A percentile compares a stretch with the other conserved stretches of the same genome.
Evolutionary conservation across 495 filamentous ascomycete species (phyloP).

Genomic region (Diplogelasinospora grovesii): DNA sequence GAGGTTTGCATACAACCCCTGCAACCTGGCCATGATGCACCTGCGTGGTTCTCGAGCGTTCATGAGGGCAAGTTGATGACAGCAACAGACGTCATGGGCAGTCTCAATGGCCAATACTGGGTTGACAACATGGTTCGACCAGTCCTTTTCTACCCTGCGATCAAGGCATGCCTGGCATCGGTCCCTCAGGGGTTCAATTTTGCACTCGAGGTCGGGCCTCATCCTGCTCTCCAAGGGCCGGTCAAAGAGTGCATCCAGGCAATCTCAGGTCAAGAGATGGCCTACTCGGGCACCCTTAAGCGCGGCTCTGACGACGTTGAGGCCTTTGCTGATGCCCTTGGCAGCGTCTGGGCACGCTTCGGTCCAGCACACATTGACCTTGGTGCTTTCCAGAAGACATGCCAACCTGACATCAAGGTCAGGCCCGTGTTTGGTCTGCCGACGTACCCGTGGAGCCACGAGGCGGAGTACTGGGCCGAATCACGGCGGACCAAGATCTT

Average conservation of each 20-base stretch:
- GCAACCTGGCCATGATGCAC: not conserved
- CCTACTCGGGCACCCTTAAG: conserved; percentile 22
- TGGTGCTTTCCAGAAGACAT: conserved; percentile 21
- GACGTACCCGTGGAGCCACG: conserved; percentile 42
- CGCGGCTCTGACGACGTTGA: conserved; percentile 21
- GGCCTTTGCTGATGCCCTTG: conserved; percentile 20
- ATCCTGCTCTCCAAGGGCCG: conserved; percentile 46
- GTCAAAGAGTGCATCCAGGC: conserved; percentile 37
- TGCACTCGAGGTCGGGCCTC: conserved; percentile 52
- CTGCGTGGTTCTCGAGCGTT: conserved; percentile 9
- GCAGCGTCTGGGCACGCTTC: conserved; percentile 19
- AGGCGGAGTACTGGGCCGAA: conserved; percentile 33
- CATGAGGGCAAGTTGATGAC: conserved; percentile 1
- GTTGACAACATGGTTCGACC: conserved; percentile 39
- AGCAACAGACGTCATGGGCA: conserved; percentile 3
- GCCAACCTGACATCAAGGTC: not conserved
- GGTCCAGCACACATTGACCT: conserved; percentile 8
- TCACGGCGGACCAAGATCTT: conserved; percentile 33
- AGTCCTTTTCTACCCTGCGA: conserved; percentile 36
- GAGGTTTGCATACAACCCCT: conserved; percentile 13
- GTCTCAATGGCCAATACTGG: conserved; percentile 35
- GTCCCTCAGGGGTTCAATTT: conserved; percentile 21
- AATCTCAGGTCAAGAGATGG: conserved; percentile 1
- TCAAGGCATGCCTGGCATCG: conserved; percentile 13
- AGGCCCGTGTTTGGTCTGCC: conserved; percentile 31